Evolutionary conservation across 2,329 filamentous ascomycete genomes (phyloP).

Genomic region (Curvularia eragrostidis): DNA sequence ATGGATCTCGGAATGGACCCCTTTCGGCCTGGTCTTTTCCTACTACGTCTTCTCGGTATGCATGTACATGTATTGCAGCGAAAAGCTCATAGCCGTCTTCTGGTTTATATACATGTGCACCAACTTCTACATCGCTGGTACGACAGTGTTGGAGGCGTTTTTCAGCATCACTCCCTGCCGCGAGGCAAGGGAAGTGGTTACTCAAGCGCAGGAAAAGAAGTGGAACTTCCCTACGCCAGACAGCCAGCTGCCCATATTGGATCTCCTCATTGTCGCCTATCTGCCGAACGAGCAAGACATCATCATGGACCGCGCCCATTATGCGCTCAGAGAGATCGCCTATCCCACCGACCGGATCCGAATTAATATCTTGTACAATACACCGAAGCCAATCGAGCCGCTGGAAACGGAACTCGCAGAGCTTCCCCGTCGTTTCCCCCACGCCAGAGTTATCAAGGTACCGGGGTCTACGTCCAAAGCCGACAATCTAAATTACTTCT

Average conservation of each 20-base stretch:
- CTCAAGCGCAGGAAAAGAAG: constrained; percentile 48
- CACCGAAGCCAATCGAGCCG: constrained; percentile 55
- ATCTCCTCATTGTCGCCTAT: constrained; percentile 59
- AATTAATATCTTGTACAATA: constrained; percentile 59
- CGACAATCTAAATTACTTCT: constrained; percentile 59
- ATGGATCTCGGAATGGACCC: constrained; percentile 52
- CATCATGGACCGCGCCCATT: constrained; percentile 56
- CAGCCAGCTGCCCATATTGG: constrained; percentile 52
- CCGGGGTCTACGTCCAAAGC: constrained; percentile 59
- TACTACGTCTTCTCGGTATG: constrained; percentile 54
- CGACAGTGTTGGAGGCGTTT: constrained; percentile 53
- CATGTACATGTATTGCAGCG: constrained; percentile 52
- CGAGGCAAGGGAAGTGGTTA: constrained; percentile 48
- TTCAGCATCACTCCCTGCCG: constrained; percentile 49
- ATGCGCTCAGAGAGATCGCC: constrained; percentile 56
- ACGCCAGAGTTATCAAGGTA: constrained; percentile 57
- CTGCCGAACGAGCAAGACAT: constrained; percentile 61
- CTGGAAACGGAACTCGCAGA: constrained; percentile 53
- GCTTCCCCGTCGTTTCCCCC: constrained; percentile 48
- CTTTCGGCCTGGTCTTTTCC: constrained; percentile 50
- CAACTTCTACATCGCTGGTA: constrained; percentile 55
- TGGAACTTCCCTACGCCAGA: constrained; percentile 54
- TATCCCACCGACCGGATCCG: constrained; percentile 57
- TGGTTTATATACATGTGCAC: constrained; percentile 56
- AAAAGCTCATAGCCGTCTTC: constrained; percentile 49